phyloP scores from a whole-genome alignment of 1,284 basidiomycete species.

The Microbotryum violaceum region DNA sequence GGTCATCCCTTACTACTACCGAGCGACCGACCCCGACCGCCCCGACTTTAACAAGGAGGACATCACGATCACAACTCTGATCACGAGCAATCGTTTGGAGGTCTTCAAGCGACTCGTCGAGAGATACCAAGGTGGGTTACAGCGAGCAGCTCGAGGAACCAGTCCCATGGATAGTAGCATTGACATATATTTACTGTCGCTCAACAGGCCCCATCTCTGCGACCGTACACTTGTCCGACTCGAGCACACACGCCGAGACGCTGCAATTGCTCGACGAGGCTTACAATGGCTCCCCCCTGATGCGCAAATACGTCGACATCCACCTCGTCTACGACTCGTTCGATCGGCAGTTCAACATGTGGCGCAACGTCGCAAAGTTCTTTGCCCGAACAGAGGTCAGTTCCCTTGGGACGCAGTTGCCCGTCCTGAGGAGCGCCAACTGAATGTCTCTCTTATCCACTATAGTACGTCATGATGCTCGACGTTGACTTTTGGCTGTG shows the following conservation, averaged over 20 bases:
- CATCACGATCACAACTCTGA: conserved; percentile 72
- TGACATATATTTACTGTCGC: neutral
- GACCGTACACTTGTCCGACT: conserved; percentile 56
- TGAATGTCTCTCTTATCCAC: no score
- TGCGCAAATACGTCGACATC: conserved; percentile 66
- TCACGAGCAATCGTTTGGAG: conserved; percentile 67
- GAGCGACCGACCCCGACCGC: conserved; percentile 48
- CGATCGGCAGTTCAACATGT: conserved; percentile 73
- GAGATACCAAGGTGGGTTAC: conserved; percentile 56
- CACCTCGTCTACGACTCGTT: conserved; percentile 77
- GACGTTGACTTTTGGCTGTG: conserved; percentile 77
- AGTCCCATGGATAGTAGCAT: no score
- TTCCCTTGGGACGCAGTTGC: neutral
- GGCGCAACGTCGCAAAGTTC: conserved; percentile 71
- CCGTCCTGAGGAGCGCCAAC: no score
- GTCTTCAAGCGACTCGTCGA: conserved; percentile 62
- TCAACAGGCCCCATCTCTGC: conserved; percentile 67
- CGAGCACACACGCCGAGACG: conserved; percentile 42
- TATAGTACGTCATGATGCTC: conserved; percentile 67
- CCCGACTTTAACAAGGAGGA: conserved; percentile 48
- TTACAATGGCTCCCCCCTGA: conserved; percentile 56
- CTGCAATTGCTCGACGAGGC: conserved; percentile 57
- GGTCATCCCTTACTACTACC: conserved; percentile 71
- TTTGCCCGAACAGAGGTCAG: conserved; percentile 60
- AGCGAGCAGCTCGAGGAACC: neutral